These are phyloP conservation scores for Paramecium pentaurelia DNA, from an alignment of 73 alveolate species.

Conservation along the genomic window DNA sequence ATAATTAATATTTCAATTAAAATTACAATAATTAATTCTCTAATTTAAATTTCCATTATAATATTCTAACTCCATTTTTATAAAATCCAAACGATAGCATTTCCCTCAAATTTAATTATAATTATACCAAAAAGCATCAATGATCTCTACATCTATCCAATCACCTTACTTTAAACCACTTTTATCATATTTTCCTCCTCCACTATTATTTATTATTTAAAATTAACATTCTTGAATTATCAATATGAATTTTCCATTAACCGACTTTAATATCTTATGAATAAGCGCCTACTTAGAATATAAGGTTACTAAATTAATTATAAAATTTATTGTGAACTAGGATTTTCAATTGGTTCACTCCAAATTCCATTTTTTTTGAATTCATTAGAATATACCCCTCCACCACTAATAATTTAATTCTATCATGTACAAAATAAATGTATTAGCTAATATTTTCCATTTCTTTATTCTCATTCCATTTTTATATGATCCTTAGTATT, in stretches of 20 bases:
- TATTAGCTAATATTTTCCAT: background rate
- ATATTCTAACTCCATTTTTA: background rate
- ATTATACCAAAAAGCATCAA: background rate
- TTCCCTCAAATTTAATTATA: background rate
- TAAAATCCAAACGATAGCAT: background rate
- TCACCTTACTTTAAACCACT: background rate
- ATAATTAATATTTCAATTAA: too few relatives aligned
- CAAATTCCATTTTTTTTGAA: background rate
- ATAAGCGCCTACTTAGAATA: background rate
- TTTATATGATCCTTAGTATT: background rate
- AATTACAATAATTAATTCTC: background rate
- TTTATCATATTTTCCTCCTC: background rate
- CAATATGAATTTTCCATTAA: background rate
- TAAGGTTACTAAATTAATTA: background rate
- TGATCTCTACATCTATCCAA: background rate
- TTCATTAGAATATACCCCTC: background rate
- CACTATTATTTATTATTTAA: background rate
- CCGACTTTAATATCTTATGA: background rate
- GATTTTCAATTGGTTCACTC: background rate
- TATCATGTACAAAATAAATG: background rate
- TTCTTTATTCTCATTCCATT: background rate
- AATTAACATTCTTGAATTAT: background rate
- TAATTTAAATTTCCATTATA: background rate
- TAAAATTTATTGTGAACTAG: too few relatives aligned
- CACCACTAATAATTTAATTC: background rate